Base-by-base conservation (phyloP, 1,284 basidiomycete species). In the Thelephora terrestris region DNA sequence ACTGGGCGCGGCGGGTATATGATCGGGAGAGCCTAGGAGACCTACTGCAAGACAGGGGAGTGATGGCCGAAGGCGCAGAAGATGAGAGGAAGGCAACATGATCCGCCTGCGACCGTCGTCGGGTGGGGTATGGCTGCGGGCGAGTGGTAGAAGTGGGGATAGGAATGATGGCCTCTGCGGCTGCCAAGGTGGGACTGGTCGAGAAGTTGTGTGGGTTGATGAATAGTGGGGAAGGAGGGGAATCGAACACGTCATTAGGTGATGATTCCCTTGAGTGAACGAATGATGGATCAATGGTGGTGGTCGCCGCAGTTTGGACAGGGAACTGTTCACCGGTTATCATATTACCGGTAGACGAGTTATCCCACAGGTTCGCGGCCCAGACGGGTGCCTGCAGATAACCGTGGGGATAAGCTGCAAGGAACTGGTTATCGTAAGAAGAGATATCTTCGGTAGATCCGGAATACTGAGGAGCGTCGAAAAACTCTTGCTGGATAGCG, bases 1-100 rank as follows among this genome's bases (percentile, higher is more conserved):
- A 82, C 57, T 81, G 83, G 48, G 81, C 76, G 36, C 79, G 74
- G 42, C 75, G 74, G 58, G 73, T 79, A 67, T 81, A 85, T 16
- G 71, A 63, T 34, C 81, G 70, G 47, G 75, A 66, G 45, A 76
- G 62, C 38, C 65, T 65, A 43, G 73, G 68, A 38, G 67, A 59
- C 50, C 64, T 66, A 50, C 75, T 71, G 18, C 68, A 64, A 3
- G 39, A 42, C 7, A 32, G 29, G 9, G 29, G 29, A 14, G 29
- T 32, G 9, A 32, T 32, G 50, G 67, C 62, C 47, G 79, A 72
- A 25, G 71, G 85, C 48, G 74, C 89, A 63, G 75, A 91, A 55
- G 74, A 85, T 55, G 75, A 91, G 65, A 74, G 88, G 78, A 76
- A 92, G 65, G 76, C 76, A 3, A 12, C 3, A 21, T 42, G 39